Evolutionary conservation across 2,329 filamentous ascomycete species (phyloP), one percentile per base, ranked within the genome.

Genomic region (Elsinoe ampelina): DNA sequence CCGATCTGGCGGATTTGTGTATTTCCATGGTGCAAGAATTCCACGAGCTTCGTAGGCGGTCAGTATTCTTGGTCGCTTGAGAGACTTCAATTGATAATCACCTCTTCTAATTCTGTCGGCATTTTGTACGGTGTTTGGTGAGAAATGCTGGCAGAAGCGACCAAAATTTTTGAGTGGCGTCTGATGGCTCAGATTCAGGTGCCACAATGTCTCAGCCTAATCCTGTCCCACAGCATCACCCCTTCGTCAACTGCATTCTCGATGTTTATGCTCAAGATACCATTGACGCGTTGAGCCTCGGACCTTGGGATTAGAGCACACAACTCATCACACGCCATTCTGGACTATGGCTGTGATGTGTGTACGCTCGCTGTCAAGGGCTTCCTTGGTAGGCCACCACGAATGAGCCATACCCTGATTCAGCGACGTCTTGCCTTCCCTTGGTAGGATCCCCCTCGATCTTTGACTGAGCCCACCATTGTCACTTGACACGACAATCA

Each of bases 1-100:
- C 84, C 84, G 63, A 92, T 80, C 69, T 89, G 84, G 64, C 93
- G 84, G 62, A 97, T 89, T 69, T 95, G 87, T 41, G 89, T 89
- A 69, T 95, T 95, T 59, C 88, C 88, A 73, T 95, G 86, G 71
- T 88, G 86, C 59, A 97, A 87, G 73, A 97, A 96, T 70, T 90
- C 89, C 60, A 96, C 89, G 55, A 95, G 83, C 89, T 95, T 64
- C 48, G 30, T 38, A 32, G 61, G 60, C 55, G 52, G 39, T 47
- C 6, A 20, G 15, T 8, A 1, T 12, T 17, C n/a, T 32, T 3
- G 7, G 8, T 45, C 45, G 26, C 34, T 8, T 57, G 2, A 22
- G 22, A 32, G 6, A 6, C 19, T 19, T 17, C 34, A 42, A 30
- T 61, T 58, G 60, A 75, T 41, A 30, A 60, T 58, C 60, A 76